A percentile compares a stretch with the other conserved stretches of the same genome.
These are phyloP conservation scores for Gnomoniopsis sp. DNA, from an alignment of 2,329 filamentous ascomycete genomes.

Conservation along the genomic window DNA sequence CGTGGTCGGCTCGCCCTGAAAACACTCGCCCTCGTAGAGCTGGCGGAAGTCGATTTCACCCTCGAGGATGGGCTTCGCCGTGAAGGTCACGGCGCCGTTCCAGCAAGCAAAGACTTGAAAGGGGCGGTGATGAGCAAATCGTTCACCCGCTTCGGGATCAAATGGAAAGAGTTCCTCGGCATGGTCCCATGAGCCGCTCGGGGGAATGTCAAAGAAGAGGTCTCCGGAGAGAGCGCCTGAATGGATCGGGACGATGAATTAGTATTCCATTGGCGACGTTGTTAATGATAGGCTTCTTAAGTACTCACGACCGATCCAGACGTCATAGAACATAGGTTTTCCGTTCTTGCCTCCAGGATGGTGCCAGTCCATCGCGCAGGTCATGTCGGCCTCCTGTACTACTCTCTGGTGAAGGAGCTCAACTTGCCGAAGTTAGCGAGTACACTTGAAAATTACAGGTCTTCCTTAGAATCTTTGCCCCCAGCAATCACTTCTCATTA, in stretches of 20 bases:
- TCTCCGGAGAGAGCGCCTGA: conserved; percentile 50
- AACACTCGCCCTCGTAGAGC: conserved; percentile 41
- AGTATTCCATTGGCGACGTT: neutral
- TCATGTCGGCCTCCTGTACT: conserved; percentile 48
- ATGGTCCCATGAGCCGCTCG: neutral
- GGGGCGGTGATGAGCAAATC: conserved; percentile 36
- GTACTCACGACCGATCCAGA: conserved; percentile 42
- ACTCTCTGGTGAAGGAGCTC: conserved; percentile 50
- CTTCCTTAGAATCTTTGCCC: no score
- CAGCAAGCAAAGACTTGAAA: conserved; percentile 61
- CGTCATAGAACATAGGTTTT: conserved; percentile 53
- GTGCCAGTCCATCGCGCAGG: conserved; percentile 58
- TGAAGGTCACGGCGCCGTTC: conserved; percentile 53
- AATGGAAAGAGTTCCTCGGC: conserved; percentile 48
- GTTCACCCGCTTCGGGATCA: conserved; percentile 31
- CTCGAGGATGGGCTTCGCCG: conserved; percentile 43
- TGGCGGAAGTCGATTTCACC: conserved; percentile 42
- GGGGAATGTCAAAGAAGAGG: conserved; percentile 51
- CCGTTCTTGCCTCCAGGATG: conserved; percentile 33
- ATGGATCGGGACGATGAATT: neutral
- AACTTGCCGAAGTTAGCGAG: conserved; percentile 24
- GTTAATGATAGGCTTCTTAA: neutral
- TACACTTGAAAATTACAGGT: no score
- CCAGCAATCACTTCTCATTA: no score
- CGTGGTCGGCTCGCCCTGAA: conserved; percentile 51